Evolutionary conservation across 169 alveolate species (phyloP), one percentile per base, ranked within the genome.

Genomic region (Eimeria sp.): DNA sequence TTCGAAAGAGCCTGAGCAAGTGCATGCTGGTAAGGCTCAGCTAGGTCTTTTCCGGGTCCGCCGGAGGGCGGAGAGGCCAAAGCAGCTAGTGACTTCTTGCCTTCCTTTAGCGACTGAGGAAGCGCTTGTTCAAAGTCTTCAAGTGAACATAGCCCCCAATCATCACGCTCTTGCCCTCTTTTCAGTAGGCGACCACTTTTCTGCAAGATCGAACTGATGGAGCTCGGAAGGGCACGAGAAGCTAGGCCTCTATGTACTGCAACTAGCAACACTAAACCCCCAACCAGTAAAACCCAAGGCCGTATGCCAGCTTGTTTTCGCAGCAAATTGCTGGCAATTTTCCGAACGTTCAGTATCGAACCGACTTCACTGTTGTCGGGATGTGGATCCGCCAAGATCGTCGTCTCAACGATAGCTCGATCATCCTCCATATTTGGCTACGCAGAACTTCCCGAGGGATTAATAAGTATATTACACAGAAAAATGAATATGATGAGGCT

Each of bases 61-160:
- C 20, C 30, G 9, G 40, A 5, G 2, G 2, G 40, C 40, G 0
- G 40, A 22, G 30, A 76, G 86, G 14, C 16, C 86, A 47, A 57
- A 22, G 58, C 20, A 57, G 91, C 91, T 4, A 83, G n/a, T 5
- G 34, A 70, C 30, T 57, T 65, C 30, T 83, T 83, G 75, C 57
- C 73, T 6, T 61, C 34, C 51, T 30, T 49, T 2, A 57, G 51
- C 72, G 10, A 10, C 14, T 58, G 76, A 25, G 91, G 10, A 11
- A 83, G 75, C 6, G 91, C 30, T 25, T 83, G 49, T 57, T 83
- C 91, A 82, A 82, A 82, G 5, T 82, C 7, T 27, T 82, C 73
- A n/a, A 83, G 51, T 14, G 76, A 13, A n/a, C 57, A 76, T 3
- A 51, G 16, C 25, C 91, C 91, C 91, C 75, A 83, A 14, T 22